phyloP scores from a whole-genome alignment of 2,329 filamentous ascomycete species.

The Paecilomyces formosus region DNA sequence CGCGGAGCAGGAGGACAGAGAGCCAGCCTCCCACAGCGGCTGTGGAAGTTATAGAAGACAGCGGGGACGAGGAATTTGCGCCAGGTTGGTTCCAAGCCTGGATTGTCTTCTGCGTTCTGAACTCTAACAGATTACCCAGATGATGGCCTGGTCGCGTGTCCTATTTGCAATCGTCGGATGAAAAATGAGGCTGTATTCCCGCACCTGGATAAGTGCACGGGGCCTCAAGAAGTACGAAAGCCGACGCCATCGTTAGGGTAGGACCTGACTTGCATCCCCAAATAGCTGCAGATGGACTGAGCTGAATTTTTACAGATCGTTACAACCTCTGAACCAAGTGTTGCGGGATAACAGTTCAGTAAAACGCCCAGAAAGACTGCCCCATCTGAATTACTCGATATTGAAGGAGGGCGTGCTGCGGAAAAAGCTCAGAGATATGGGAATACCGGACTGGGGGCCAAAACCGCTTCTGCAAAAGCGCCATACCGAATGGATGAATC shows the following conservation, averaged over 20 bases:
- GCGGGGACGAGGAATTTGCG: conserved; percentile 31
- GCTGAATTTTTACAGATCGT: conserved; percentile 10
- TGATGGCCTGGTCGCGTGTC: conserved; percentile 75
- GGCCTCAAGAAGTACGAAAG: conserved; percentile 11
- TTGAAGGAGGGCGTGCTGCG: conserved; percentile 71
- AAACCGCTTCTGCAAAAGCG: conserved; percentile 66
- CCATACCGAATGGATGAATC: conserved; percentile 86
- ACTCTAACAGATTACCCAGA: conserved; percentile 36
- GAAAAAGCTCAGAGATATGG: conserved; percentile 74
- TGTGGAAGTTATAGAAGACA: conserved; percentile 31
- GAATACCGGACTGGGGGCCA: conserved; percentile 63
- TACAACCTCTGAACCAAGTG: conserved; percentile 13
- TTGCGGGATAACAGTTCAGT: conserved; percentile 11
- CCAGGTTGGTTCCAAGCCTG: conserved; percentile 19
- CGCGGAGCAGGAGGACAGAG: conserved; percentile 17
- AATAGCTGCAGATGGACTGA: not conserved
- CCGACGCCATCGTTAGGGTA: conserved; percentile 19
- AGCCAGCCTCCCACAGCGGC: conserved; percentile 6
- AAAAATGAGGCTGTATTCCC: conserved; percentile 67
- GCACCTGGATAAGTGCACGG: conserved; percentile 67
- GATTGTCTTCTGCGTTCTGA: not conserved
- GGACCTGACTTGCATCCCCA: not conserved
- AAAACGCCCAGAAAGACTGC: conserved; percentile 56
- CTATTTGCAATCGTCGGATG: conserved; percentile 73
- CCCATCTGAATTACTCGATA: conserved; percentile 77